Evolutionary conservation across 176 grass and related monocot genomes (phyloP).

Genomic region (Triticum monococcum): DNA sequence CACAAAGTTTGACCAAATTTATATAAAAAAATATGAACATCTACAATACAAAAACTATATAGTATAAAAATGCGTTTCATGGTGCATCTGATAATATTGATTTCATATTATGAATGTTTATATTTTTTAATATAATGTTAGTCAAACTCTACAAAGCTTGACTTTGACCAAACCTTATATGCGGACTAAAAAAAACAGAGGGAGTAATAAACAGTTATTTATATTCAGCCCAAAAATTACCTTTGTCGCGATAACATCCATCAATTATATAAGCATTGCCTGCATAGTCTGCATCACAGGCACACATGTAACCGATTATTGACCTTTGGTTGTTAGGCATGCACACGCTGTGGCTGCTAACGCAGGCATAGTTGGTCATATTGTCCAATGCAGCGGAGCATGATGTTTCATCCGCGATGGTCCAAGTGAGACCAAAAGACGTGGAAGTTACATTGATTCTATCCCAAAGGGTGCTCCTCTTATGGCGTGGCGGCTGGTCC

Average conservation of each 20-base stretch:
- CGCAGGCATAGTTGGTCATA: not conserved
- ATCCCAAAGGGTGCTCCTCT: not conserved
- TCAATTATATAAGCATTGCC: not conserved
- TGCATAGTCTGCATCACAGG: not conserved
- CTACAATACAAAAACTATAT: too few relatives aligned
- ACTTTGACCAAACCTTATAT: too few relatives aligned
- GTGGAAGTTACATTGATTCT: not conserved
- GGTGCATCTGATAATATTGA: too few relatives aligned
- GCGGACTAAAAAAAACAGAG: too few relatives aligned
- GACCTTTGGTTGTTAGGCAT: too few relatives aligned
- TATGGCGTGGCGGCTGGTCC: too few relatives aligned
- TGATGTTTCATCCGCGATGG: conserved; percentile 1
- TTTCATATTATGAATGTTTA: too few relatives aligned
- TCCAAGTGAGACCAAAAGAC: not conserved
- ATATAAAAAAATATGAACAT: too few relatives aligned
- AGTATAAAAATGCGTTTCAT: too few relatives aligned
- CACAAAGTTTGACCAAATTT: too few relatives aligned
- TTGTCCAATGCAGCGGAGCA: conserved; percentile 6
- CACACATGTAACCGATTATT: not conserved
- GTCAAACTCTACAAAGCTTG: too few relatives aligned
- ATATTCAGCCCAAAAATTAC: not conserved
- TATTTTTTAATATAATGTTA: too few relatives aligned
- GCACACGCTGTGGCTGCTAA: conserved; percentile 5
- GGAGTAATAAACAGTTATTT: not conserved
- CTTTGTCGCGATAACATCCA: not conserved